Evolutionary conservation across 305 asterid genomes (phyloP), one percentile per base, ranked within the genome.

Genomic region (Fraxinus ornus): DNA sequence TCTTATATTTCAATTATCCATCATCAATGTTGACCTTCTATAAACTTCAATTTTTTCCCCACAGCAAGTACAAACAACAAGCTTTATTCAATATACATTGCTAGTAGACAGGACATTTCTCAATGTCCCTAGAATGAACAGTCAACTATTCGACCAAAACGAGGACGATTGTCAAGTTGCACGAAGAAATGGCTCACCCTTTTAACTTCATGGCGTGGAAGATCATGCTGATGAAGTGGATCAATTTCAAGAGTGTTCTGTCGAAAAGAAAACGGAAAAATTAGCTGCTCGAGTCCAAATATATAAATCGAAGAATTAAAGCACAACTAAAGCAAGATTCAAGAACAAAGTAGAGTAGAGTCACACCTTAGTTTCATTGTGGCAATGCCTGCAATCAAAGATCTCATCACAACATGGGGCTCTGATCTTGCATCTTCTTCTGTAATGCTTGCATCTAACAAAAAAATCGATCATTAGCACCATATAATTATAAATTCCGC

Each of bases 351-450:
- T 4, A 55, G 49, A 70, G 8, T 13, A 77, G 3, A 73, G 68
- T 57, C 78, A 74, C 19, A 89, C 93, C 89, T 88, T 90, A 74
- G 90, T 84, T 83, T 90, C 91, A 78, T 89, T 90, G 72, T 90
- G 93, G 84, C 93, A 90, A 78, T 89, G 93, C 81, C 92, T 86
- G 82, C 93, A 90, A 84, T 90, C 90, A 82, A 90, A 89, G 41
- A 84, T 68, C 84, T 84, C 88, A 85, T 88, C 80, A 68, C 92
- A 88, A 84, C 94, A 90, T 12, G 91, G 90, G 47, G 90, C 88
- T 83, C 89, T 89, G 32, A 89, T 87, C 84, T 89, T 89, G 90
- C 94, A 90, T 83, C 89, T 88, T 83, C 91, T 90, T 72, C 75
- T 84, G 75, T 89, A 89, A 83, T 90, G 94, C 82, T 77, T 81